Percentiles rank a stretch among this genome's conserved stretches.
These are phyloP conservation scores for Bromus sterilis DNA, from an alignment of 176 grass and related monocot species.

Conservation along the genomic window DNA sequence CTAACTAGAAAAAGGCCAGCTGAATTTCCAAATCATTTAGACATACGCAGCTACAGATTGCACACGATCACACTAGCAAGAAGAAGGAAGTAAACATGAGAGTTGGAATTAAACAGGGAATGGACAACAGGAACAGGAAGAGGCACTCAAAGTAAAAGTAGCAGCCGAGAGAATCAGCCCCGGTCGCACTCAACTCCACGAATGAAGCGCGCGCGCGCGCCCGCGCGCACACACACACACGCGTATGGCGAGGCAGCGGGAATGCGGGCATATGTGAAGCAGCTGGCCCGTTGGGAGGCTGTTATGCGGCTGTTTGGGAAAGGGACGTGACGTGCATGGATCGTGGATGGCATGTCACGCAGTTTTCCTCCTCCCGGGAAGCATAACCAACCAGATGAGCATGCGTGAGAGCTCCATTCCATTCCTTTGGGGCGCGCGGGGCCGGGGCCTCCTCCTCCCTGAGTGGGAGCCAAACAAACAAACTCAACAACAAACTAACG, in stretches of 20 bases:
- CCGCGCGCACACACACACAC: no score
- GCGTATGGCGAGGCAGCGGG: no score
- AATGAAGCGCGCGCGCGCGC: background rate
- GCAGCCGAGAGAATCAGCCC: no score
- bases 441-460: no score
- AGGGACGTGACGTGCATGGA: constrained; percentile 7
- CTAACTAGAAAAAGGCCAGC: no score
- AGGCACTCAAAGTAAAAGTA: no score
- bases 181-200: background rate
- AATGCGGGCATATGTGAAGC: background rate
- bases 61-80: no score
- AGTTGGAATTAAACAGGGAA: no score
- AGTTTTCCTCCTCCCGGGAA: constrained; percentile 38
- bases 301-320: constrained; percentile 6
- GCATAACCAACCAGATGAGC: constrained; percentile 7
- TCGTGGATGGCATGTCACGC: background rate
- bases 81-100: no score
- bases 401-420: constrained; percentile 3
- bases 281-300: background rate
- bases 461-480: background rate
- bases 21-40: no score
- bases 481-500: constrained; percentile 11
- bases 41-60: no score
- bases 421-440: constrained; percentile 22
- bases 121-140: no score